A percentile compares a stretch with the other conserved stretches of the same genome.
These are phyloP conservation scores for Pseudozyma hubeiensis DNA, from an alignment of 1,284 basidiomycete genomes.

Conservation along the genomic window DNA sequence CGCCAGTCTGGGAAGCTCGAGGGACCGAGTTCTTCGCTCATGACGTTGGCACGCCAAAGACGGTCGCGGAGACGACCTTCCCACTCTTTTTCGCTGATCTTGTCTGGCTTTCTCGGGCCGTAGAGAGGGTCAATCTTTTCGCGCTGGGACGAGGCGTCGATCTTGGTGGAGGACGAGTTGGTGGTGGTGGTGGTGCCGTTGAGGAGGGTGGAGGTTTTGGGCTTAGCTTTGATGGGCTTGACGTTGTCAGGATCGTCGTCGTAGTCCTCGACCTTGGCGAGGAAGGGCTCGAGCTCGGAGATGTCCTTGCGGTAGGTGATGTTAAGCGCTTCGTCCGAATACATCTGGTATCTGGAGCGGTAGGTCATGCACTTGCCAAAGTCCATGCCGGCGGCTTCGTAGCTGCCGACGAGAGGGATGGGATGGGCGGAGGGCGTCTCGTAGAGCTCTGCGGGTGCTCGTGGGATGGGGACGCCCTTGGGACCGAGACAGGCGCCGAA, in stretches of 20 bases:
- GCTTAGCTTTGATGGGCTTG: conserved; percentile 48
- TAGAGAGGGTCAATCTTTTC: conserved; percentile 61
- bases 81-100: conserved; percentile 61
- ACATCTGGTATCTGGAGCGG: conserved; percentile 64
- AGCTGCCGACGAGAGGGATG: conserved; percentile 64
- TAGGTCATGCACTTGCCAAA: conserved; percentile 67
- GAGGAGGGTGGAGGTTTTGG: conserved; percentile 5
- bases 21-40: conserved; percentile 61
- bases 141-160: conserved; percentile 15
- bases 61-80: conserved; percentile 62
- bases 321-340: conserved; percentile 67
- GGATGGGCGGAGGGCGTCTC: conserved; percentile 66
- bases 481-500: conserved; percentile 63
- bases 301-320: conserved; percentile 65
- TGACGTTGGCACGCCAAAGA: conserved; percentile 60
- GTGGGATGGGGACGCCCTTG: conserved; percentile 53
- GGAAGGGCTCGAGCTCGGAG: conserved; percentile 52
- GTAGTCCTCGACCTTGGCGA: conserved; percentile 57
- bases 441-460: conserved; percentile 56
- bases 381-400: conserved; percentile 62
- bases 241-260: conserved; percentile 67
- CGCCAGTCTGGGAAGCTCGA: conserved; percentile 66
- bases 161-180: conserved; percentile 10
- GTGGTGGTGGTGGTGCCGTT: conserved; percentile 14
- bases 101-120: conserved; percentile 58